A percentile compares a stretch with the other conserved stretches of the same genome.
Conservation (phyloP, 768 basidiomycete genomes). For the Tulasnella sp. region DNA sequence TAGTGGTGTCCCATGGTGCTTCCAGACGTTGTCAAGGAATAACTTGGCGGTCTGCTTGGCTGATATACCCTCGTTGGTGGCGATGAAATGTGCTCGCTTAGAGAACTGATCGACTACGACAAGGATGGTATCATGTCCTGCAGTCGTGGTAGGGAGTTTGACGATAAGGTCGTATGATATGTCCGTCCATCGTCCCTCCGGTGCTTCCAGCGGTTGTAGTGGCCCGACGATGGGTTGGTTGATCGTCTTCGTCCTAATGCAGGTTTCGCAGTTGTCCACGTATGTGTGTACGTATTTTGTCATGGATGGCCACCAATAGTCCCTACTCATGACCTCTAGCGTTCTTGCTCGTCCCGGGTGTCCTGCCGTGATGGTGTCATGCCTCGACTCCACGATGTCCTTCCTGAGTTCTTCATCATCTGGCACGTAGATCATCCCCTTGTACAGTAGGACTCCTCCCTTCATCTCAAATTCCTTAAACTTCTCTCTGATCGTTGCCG, state of each 20-base stretch:
- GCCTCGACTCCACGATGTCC: background rate
- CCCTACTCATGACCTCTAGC: conserved; percentile 11
- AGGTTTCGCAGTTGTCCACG: conserved; percentile 21
- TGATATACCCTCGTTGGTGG: background rate
- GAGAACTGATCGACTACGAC: background rate
- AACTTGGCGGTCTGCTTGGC: background rate
- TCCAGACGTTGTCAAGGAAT: conserved; percentile 8
- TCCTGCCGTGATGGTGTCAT: background rate
- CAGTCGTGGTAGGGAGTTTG: background rate
- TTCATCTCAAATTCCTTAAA: background rate
- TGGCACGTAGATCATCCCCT: background rate
- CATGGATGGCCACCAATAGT: conserved; percentile 21
- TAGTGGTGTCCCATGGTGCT: background rate
- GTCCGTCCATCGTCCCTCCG: conserved; percentile 22
- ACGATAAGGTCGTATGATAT: conserved; percentile 23
- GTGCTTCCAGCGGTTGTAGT: conserved; percentile 21
- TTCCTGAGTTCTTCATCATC: background rate
- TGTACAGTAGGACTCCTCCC: background rate
- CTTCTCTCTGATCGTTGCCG: background rate
- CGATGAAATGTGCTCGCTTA: background rate
- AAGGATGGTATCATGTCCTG: background rate
- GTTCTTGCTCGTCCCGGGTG: conserved; percentile 20
- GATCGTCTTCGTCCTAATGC: conserved; percentile 18
- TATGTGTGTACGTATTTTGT: conserved; percentile 22
- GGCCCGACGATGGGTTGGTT: conserved; percentile 17